Conservation (phyloP, 495 filamentous ascomycete genomes). For the Melanomma pulvis-pyrius region DNA sequence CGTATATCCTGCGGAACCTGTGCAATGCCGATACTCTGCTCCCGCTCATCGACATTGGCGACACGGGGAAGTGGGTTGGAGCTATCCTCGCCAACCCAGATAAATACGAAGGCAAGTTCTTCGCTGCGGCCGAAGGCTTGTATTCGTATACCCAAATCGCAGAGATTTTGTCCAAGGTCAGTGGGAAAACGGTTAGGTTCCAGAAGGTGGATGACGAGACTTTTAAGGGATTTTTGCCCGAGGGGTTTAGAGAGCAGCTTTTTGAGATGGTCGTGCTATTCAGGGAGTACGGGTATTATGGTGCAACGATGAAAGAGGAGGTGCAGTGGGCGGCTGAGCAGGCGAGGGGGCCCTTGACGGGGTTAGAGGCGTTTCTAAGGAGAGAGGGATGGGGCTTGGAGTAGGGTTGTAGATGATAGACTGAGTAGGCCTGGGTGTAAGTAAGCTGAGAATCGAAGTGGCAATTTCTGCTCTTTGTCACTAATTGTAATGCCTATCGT, state of each 20-base stretch:
- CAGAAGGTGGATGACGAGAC: slow-evolving; percentile 51
- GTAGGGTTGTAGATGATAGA: too few relatives aligned
- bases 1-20: slow-evolving; percentile 52
- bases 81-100: slow-evolving; percentile 52
- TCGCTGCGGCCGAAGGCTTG: slow-evolving; percentile 19
- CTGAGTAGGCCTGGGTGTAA: too few relatives aligned
- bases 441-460: too few relatives aligned
- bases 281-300: slow-evolving; percentile 35
- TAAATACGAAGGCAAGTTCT: slow-evolving; percentile 43
- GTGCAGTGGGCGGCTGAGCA: slow-evolving; percentile 17
- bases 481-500: too few relatives aligned
- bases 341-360: slow-evolving; percentile 15
- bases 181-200: slow-evolving; percentile 44
- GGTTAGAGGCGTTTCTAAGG: slow-evolving; percentile 20
- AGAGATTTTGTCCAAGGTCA: slow-evolving; percentile 50
- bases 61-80: slow-evolving; percentile 61
- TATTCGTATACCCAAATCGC: slow-evolving; percentile 56
- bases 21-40: slow-evolving; percentile 48
- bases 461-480: too few relatives aligned
- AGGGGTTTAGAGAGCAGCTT: slow-evolving; percentile 52
- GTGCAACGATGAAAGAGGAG: slow-evolving; percentile 10
- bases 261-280: slow-evolving; percentile 55
- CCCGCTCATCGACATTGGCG: slow-evolving; percentile 58
- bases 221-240: slow-evolving; percentile 54
- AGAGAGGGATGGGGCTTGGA: not conserved